Evolutionary conservation across 75 land plant genomes (phyloP).

Genomic region (Picea sitchensis): DNA sequence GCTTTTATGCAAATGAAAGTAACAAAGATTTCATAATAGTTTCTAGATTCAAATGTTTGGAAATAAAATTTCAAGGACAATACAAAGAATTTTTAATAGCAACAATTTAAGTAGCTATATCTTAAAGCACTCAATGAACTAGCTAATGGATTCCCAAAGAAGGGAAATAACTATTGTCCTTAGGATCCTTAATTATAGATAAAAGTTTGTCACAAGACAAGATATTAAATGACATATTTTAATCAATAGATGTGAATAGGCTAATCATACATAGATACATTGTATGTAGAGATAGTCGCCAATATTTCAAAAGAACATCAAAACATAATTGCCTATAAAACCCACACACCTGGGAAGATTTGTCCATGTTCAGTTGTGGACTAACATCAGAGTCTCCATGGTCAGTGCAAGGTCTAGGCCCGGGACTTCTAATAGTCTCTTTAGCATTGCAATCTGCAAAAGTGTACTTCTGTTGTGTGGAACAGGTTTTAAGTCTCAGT

Average conservation of each 20-base stretch:
- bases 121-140: not conserved
- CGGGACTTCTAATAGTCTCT: constrained; percentile 15
- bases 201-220: not conserved
- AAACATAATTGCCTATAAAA: not conserved
- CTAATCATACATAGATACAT: not conserved
- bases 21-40: not conserved
- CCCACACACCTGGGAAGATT: constrained; percentile 11
- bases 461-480: not conserved
- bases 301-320: not conserved
- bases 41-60: not conserved
- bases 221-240: not conserved
- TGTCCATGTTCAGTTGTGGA: constrained; percentile 35
- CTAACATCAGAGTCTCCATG: constrained; percentile 28
- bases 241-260: not conserved
- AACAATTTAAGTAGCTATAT: not conserved
- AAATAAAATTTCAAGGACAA: not conserved
- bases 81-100: not conserved
- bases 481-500: not conserved
- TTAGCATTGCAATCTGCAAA: constrained; percentile 12
- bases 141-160: not conserved
- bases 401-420: constrained; percentile 33
- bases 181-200: not conserved
- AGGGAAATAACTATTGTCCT: not conserved
- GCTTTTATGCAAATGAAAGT: not conserved
- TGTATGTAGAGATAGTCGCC: not conserved